Evolutionary conservation across 2,329 filamentous ascomycete species (phyloP).

Genomic region (Phaeosphaeria sp.): DNA sequence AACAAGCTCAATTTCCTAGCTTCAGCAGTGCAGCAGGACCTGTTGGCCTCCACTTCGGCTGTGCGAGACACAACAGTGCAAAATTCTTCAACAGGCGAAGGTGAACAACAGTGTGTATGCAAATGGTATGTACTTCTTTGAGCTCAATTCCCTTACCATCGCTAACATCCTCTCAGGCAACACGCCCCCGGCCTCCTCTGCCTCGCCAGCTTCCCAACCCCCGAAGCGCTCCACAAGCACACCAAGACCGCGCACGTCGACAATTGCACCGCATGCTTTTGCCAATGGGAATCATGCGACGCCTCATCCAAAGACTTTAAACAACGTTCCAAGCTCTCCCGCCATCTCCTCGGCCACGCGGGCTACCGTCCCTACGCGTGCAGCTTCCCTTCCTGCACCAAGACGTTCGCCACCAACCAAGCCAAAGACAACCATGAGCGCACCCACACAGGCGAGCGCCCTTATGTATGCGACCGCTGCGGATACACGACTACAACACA

Average conservation of each 20-base stretch:
- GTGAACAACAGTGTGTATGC: slow-evolving; percentile 30
- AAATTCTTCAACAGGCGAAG: slow-evolving; percentile 7
- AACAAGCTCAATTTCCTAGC: slow-evolving; percentile 39
- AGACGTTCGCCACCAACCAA: slow-evolving; percentile 49
- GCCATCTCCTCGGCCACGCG: slow-evolving; percentile 47
- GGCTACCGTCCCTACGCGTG: slow-evolving; percentile 47
- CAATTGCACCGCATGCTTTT: slow-evolving; percentile 42
- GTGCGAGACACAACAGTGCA: slow-evolving; percentile 6
- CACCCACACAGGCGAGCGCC: slow-evolving; percentile 46
- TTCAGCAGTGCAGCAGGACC: slow-evolving; percentile 35
- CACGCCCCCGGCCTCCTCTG: slow-evolving; percentile 35
- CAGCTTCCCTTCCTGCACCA: slow-evolving; percentile 42
- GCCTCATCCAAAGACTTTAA: slow-evolving; percentile 46
- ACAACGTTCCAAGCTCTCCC: slow-evolving; percentile 47
- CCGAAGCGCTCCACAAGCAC: slow-evolving; percentile 43
- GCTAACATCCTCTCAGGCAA: slow-evolving; percentile 21
- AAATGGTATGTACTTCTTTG: slow-evolving; percentile 32
- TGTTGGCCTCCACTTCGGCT: slow-evolving; percentile 25
- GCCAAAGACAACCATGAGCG: slow-evolving; percentile 50
- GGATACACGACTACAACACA: slow-evolving; percentile 48
- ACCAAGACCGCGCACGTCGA: slow-evolving; percentile 45
- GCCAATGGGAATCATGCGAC: slow-evolving; percentile 47
- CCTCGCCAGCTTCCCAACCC: slow-evolving; percentile 33
- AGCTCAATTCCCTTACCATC: neutral
- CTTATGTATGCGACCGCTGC: slow-evolving; percentile 46